Evolutionary conservation across 2,329 filamentous ascomycete species (phyloP).

Genomic region (Colletotrichum chrysophilum): DNA sequence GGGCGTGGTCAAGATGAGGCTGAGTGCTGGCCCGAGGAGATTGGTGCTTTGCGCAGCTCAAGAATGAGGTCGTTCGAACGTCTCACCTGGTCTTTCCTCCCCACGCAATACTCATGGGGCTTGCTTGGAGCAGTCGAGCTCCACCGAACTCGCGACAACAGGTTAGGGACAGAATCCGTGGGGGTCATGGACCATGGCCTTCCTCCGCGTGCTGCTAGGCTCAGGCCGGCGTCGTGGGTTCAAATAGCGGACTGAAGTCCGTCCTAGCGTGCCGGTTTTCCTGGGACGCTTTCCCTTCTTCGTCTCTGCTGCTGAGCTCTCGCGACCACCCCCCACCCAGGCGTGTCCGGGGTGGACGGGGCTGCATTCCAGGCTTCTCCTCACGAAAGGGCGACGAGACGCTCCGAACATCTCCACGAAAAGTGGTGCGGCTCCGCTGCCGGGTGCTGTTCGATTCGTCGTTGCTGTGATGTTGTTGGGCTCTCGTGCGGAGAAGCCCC

Average conservation of each 20-base stretch:
- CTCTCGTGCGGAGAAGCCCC: neutral
- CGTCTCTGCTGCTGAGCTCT: neutral
- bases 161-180: neutral
- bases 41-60: neutral
- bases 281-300: neutral
- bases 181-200: neutral
- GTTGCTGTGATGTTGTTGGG: neutral
- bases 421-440: conserved; percentile 9
- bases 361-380: neutral
- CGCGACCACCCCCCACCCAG: neutral
- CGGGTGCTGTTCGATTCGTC: neutral
- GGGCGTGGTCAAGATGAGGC: neutral
- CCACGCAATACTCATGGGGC: neutral
- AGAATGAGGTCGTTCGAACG: neutral
- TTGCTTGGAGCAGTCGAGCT: neutral
- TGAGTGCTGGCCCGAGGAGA: neutral
- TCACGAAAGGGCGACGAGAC: neutral
- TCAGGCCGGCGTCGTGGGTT: neutral
- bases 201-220: neutral
- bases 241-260: neutral
- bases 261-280: too few relatives aligned
- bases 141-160: neutral
- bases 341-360: neutral
- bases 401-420: neutral
- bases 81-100: neutral